These are phyloP conservation scores for Candida ascalaphidarum DNA, from an alignment of 805 yeast species.

Conservation along the genomic window DNA sequence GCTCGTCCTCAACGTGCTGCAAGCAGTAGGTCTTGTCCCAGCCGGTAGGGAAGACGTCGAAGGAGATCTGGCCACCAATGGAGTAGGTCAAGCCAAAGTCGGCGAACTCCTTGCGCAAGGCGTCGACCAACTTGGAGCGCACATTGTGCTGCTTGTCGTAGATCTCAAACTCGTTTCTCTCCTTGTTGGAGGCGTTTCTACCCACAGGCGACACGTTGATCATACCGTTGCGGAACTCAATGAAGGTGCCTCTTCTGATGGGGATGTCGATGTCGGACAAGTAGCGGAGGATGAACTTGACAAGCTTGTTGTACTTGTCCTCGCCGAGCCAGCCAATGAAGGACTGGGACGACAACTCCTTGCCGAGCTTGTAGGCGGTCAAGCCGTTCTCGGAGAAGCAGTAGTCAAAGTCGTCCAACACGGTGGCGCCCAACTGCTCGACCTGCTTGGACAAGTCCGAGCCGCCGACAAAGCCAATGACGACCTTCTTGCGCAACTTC, in stretches of 20 bases:
- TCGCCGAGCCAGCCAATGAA: conserved; percentile 95
- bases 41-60: conserved; percentile 99
- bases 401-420: conserved; percentile 81
- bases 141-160: conserved; percentile 74
- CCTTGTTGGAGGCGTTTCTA: conserved; percentile 91
- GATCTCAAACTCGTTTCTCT: conserved; percentile 87
- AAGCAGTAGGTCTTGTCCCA: conserved; percentile 99
- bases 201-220: conserved; percentile 97
- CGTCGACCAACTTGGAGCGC: conserved; percentile 79
- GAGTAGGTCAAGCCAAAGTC: conserved; percentile 88
- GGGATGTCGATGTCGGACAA: conserved; percentile 84
- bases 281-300: conserved; percentile 77
- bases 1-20: conserved; percentile 81
- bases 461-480: conserved; percentile 97
- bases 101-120: conserved; percentile 74
- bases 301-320: conserved; percentile 84
- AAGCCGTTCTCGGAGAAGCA: conserved; percentile 97
- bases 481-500: conserved; percentile 83
- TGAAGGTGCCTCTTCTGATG: conserved; percentile 95
- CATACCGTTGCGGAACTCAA: conserved; percentile 99
- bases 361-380: conserved; percentile 91
- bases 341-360: conserved; percentile 84
- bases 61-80: conserved; percentile 98
- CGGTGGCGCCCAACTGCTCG: conserved; percentile 84
- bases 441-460: conserved; percentile 89